Evolutionary conservation across 1,284 basidiomycete genomes (phyloP), one percentile per base, ranked within the genome.

Genomic region (Apiotrichum sp.): DNA sequence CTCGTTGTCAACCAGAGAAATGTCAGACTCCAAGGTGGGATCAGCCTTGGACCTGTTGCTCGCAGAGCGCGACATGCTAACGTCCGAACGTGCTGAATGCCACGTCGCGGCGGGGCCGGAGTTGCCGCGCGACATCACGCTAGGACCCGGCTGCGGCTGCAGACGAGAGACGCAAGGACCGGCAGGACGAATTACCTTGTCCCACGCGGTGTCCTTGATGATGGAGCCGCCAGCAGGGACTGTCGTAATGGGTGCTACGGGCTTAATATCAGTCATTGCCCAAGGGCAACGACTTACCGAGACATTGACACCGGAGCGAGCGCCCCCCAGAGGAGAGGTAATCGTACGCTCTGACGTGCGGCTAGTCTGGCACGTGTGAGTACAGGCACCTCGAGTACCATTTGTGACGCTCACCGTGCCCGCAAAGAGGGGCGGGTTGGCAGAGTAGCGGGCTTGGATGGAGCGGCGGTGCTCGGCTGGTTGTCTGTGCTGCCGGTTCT

Each of bases 291-390:
- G 35, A 36, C 47, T 48, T 48, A 48, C 47, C 36, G 47, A 29
- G 16, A 14, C 34, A 16, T 16, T 16, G n/a, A 36, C 34, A 36
- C n/a, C 7, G 4, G 46, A 33, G 13, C n/a, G 16, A 14, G 36
- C n/a, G 10, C 46, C 34, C 34, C 46, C 47, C 3, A 46, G 32
- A 13, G 36, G n/a, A 35, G 45, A 46, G 11, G 45, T 34, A 39
- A 48, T 22, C 5, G 47, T n/a, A 3, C 16, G 14, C 33, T 35
- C 16, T 10, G 13, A 8, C 10, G 13, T 16, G 36, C 47, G 47
- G 16, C 11, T 38, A 8, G 47, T n/a, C 47, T 48, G 47, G 36
- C 47, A 38, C 47, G 47, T 48, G 47, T 48, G 47, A 48, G 35
- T 5, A 29, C 14, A n/a, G n/a, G 8, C 11, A 7, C 14, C 10